These are phyloP conservation scores for Phytopythium oedochilum DNA, from an alignment of 352 stramenopile species.

Conservation along the genomic window DNA sequence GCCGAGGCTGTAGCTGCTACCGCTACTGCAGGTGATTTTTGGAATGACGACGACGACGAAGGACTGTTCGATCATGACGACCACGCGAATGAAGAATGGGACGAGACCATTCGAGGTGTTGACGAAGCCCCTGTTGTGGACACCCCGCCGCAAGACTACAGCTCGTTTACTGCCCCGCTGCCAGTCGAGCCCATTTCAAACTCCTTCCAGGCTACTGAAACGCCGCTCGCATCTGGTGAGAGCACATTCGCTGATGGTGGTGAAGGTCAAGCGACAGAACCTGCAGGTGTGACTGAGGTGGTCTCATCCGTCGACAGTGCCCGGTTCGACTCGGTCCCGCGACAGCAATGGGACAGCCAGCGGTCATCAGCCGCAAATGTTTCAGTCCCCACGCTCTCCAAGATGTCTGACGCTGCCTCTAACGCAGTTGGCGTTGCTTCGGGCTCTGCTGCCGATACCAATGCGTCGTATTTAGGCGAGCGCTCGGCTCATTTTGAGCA, in stretches of 20 bases:
- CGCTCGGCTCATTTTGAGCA: not conserved
- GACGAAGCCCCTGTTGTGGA: not conserved
- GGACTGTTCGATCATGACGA: slow-evolving; percentile 5
- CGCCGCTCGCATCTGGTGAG: not conserved
- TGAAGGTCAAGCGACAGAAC: not conserved
- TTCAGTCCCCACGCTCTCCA: not conserved
- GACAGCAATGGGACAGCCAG: not conserved
- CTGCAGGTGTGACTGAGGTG: not conserved
- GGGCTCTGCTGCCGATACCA: not conserved
- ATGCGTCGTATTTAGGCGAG: not conserved
- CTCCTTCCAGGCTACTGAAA: not conserved
- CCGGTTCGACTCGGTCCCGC: not conserved
- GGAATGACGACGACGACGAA: slow-evolving; percentile 5
- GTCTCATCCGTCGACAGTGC: not conserved
- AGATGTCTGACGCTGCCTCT: too few relatives aligned
- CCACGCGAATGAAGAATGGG: slow-evolving; percentile 3
- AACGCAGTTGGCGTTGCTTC: not conserved
- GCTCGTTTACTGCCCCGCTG: not conserved
- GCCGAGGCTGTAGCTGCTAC: not conserved
- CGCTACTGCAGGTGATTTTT: slow-evolving; percentile 1
- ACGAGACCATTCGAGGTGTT: slow-evolving; percentile 1
- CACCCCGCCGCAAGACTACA: not conserved
- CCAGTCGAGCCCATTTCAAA: not conserved
- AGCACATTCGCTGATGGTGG: not conserved
- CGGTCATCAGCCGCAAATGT: not conserved